These are phyloP conservation scores for Serendipita indica DNA, from an alignment of 768 basidiomycete species.

Conservation along the genomic window DNA sequence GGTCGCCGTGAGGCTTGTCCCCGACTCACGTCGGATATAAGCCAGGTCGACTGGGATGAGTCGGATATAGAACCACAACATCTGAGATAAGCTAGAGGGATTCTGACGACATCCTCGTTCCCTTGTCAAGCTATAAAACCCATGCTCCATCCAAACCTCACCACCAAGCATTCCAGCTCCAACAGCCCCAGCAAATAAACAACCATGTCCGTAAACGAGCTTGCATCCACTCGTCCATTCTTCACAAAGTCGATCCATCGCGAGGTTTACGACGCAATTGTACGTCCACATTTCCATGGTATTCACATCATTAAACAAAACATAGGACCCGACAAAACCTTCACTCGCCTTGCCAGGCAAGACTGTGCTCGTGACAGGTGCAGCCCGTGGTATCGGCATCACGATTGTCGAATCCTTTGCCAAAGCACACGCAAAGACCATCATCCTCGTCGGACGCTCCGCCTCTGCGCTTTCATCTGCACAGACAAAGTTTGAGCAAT, in stretches of 20 bases:
- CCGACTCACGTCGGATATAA: too few relatives aligned
- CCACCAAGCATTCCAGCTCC: too few relatives aligned
- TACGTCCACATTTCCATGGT: background rate
- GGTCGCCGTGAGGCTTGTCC: too few relatives aligned
- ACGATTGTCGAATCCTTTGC: slow-evolving; percentile 2
- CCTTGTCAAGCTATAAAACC: too few relatives aligned
- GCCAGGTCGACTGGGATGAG: too few relatives aligned
- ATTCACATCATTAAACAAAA: background rate
- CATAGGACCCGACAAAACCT: slow-evolving; percentile 1
- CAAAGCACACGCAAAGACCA: background rate
- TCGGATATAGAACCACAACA: too few relatives aligned
- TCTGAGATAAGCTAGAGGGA: too few relatives aligned
- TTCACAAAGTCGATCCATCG: background rate
- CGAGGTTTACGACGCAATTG: background rate
- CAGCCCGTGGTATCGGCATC: background rate
- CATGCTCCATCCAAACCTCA: too few relatives aligned
- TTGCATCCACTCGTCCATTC: background rate
- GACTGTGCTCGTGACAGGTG: slow-evolving; percentile 1
- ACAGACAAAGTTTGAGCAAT: background rate
- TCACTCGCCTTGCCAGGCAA: background rate
- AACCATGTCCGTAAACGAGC: background rate
- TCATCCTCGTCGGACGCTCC: background rate
- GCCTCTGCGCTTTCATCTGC: background rate
- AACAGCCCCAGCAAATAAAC: too few relatives aligned
- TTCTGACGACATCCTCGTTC: too few relatives aligned